Base-by-base conservation (phyloP, 1,284 basidiomycete species). In the Agroathelia rolfsii region DNA sequence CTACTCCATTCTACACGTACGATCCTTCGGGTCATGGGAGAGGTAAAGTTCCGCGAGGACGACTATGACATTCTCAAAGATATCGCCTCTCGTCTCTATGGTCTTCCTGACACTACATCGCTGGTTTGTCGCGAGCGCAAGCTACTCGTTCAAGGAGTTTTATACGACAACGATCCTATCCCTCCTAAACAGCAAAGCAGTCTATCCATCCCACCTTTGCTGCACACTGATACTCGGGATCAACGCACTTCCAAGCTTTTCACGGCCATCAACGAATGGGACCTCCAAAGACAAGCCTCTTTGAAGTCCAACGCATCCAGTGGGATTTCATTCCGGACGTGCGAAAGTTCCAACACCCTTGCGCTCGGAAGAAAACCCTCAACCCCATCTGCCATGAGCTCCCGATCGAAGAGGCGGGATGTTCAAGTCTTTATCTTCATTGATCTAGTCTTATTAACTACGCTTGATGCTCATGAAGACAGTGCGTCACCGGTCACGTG, bases 21-120 rank as follows among this genome's bases (percentile, higher is more conserved):
- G 40, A 68, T 80, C 21, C 73, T 90, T 32, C 67, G 72, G 15
- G 76, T 80, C 2, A 69, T 94, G 55, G 75, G 77, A 31, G 84
- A 88, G 42, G 83, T 89, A 40, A 90, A 89, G 51, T 57, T 69
- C 3, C 70, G 83, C 12, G 87, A 92, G 53, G 84, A 88, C 37
- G 85, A 89, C 41, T 86, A 88, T 49, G 69, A 77, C 15, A 57
- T 74, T 28, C 61, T 84, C 19, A 80, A 81, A 49, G 54, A 62
- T n/a, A 60, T 87, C 11, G 58, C 72, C 11, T 52, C 59, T 7
- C 63, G 67, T 0, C 69, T 92, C 34, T 61, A 68, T 14, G 80
- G 78, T 1, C 48, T 87, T 2, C 70, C 76, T 0, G 37, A 55
- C 5, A 43, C 59, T 2, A 55, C 61, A 17, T 54, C 61, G 21